Evolutionary conservation across 1,139 yeast species (phyloP).

Genomic region (Hyphopichia khmerensis): DNA sequence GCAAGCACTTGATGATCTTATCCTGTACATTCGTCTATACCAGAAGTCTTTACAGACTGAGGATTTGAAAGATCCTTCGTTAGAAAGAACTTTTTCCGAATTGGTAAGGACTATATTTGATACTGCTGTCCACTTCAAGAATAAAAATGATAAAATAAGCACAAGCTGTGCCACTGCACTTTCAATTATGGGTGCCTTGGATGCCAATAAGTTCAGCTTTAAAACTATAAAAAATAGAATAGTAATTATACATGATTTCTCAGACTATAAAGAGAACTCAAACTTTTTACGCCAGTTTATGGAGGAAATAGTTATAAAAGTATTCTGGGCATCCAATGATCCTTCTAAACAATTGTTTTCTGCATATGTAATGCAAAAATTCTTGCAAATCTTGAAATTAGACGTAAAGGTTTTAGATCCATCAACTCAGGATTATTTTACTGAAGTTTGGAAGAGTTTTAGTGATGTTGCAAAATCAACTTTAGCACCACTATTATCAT

Average conservation of each 20-base stretch:
- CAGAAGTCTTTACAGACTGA: constrained; percentile 49
- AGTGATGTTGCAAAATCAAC: constrained; percentile 72
- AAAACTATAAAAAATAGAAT: constrained; percentile 43
- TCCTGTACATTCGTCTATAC: constrained; percentile 46
- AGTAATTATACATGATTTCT: constrained; percentile 59
- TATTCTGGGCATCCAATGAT: constrained; percentile 87
- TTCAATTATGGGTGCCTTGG: constrained; percentile 78
- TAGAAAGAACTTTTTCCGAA: constrained; percentile 36
- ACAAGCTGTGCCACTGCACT: constrained; percentile 65
- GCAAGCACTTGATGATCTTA: constrained; percentile 73
- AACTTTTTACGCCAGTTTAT: constrained; percentile 66
- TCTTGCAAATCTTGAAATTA: constrained; percentile 63
- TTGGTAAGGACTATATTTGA: constrained; percentile 59
- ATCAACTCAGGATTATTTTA: constrained; percentile 15
- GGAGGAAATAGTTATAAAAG: constrained; percentile 68
- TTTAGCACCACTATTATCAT: constrained; percentile 69
- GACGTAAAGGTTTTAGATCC: constrained; percentile 35
- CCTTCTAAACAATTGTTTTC: constrained; percentile 82
- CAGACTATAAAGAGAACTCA: constrained; percentile 60
- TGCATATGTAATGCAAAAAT: constrained; percentile 89
- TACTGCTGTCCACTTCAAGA: constrained; percentile 58
- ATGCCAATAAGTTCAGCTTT: constrained; percentile 58
- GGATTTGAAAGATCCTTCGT: constrained; percentile 27
- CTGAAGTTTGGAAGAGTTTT: constrained; percentile 58
- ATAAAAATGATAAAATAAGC: constrained; percentile 49